Evolutionary conservation across 257 asterid genomes (phyloP), one percentile per base, ranked within the genome.

Genomic region (Ilex aquifolium): DNA sequence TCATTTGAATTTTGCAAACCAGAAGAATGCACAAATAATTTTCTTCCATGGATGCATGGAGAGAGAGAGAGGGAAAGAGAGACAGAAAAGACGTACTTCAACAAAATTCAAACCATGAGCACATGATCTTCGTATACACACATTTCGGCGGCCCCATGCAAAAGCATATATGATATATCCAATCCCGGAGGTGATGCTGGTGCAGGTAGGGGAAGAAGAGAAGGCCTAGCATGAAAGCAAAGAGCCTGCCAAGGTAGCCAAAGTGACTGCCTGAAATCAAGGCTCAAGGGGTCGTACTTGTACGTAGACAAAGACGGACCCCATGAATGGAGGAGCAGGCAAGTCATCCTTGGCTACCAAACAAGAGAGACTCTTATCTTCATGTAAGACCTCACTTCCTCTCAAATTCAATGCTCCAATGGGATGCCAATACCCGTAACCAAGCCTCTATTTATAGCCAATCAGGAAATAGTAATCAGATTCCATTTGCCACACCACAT

Each of bases 331-430:
- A 58, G 65, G 65, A 54, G n/a, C 78, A 69, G 81, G 81, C 81
- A 76, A 72, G 78, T 72, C 81, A 76, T 76, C 78, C 81, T 76
- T 76, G 81, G 81, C 81, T 76, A 72, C 61, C 81, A 69, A 72
- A 72, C 64, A 7, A 5, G 32, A 48, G 73, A 62, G 78, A 21
- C 27, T 21, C 27, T 59, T 59, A 42, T 63, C 76, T 61, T 66
- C 82, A 72, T 69, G 78, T 76, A 69, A 77, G 68, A 77, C 44
- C 68, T 36, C 59, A 64, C 52, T 59, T 68, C 65, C 66, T 31
- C 10, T 36, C 42, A 36, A 36, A 4, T 36, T 36, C 42, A 36
- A 32, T 29, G 13, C 16, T 42, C 14, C 31, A 12, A 30, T 4
- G 27, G 44, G 32, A 49, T 66, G 27, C 32, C 44, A 27, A 31